Evolutionary conservation across 1,139 yeast genomes (phyloP).

Genomic region (Debaryomycetaceae sp.): DNA sequence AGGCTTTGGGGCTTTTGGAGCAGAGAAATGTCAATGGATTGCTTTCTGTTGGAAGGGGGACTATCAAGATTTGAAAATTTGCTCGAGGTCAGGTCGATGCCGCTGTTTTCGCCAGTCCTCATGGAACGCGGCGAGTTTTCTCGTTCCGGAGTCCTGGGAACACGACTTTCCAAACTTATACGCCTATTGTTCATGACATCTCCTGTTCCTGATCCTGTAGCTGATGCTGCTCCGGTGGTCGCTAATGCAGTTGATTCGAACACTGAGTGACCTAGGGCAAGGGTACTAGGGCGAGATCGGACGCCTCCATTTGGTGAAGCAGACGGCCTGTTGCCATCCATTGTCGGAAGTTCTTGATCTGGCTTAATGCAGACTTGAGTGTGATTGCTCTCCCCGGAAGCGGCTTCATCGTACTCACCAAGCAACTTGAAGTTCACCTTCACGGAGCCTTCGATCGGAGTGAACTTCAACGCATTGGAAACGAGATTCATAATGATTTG

Average conservation of each 20-base stretch:
- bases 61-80: no score
- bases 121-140: background rate
- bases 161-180: conserved; percentile 44
- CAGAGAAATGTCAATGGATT: no score
- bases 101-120: background rate
- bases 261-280: background rate
- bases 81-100: background rate
- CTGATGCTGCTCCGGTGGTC: conserved; percentile 41
- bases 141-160: no score
- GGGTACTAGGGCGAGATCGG: background rate
- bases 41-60: no score
- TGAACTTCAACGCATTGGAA: conserved; percentile 79
- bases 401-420: conserved; percentile 57
- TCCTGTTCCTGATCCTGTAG: no score
- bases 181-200: no score
- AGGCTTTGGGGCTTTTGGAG: background rate
- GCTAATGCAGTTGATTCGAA: conserved; percentile 24
- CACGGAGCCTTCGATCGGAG: conserved; percentile 79
- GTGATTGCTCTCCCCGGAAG: conserved; percentile 21
- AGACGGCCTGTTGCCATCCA: background rate
- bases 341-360: background rate
- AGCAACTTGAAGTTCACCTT: conserved; percentile 52
- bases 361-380: conserved; percentile 17
- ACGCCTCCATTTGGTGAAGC: background rate
- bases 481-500: conserved; percentile 84